A percentile compares a stretch with the other conserved stretches of the same genome.
phyloP scores from a whole-genome alignment of 2,329 filamentous ascomycete genomes.

The Chrysoporthe deuterocubensis region DNA sequence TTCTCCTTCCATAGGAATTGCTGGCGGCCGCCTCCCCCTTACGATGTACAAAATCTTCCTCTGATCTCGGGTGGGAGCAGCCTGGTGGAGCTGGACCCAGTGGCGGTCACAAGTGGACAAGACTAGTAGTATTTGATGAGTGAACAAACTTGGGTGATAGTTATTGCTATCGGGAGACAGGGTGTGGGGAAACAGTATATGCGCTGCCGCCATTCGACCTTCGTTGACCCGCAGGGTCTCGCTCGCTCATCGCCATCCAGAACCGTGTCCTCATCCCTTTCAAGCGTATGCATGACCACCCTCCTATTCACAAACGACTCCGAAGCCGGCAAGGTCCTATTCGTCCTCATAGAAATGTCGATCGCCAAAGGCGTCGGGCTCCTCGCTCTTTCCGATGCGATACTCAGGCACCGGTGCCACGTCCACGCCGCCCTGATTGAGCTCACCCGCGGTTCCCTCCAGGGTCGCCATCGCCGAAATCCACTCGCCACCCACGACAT shows the following conservation, averaged over 20 bases:
- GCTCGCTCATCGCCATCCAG: background rate
- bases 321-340: background rate
- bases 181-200: too few species aligned
- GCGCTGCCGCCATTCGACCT: too few species aligned
- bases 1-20: too few species aligned
- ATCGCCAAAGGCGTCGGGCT: background rate
- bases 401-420: background rate
- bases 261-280: background rate
- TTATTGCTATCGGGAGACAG: too few species aligned
- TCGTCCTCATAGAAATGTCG: background rate
- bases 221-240: background rate
- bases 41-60: too few species aligned
- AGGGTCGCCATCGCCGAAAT: background rate
- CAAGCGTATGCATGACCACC: background rate
- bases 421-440: background rate
- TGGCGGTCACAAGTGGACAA: too few species aligned
- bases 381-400: background rate
- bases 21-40: too few species aligned
- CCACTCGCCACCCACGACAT: slow-evolving; percentile 1
- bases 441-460: background rate
- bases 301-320: background rate
- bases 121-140: too few species aligned
- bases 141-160: too few species aligned
- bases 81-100: background rate
- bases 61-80: too few species aligned